These are phyloP conservation scores for Ambrosiella xylebori DNA, from an alignment of 2,329 filamentous ascomycete genomes.

Conservation along the genomic window DNA sequence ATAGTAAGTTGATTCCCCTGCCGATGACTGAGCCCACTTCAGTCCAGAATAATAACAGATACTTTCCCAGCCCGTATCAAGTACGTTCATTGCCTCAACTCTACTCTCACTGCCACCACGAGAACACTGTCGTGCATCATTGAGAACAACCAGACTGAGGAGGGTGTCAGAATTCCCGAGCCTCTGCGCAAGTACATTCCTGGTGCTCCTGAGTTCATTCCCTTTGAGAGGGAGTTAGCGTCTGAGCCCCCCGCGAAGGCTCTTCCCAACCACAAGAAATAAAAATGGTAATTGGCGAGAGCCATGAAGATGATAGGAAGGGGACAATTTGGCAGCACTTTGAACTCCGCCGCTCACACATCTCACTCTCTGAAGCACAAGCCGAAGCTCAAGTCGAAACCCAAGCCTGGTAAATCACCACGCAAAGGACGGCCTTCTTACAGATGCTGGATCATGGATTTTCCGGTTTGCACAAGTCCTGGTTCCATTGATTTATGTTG, in stretches of 20 bases:
- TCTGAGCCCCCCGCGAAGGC: constrained; percentile 37
- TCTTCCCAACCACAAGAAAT: constrained; percentile 18
- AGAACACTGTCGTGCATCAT: constrained; percentile 84
- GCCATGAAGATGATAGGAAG: background rate
- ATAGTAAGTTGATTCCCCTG: constrained; percentile 28
- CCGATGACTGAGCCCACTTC: background rate
- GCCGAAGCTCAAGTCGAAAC: too few species aligned
- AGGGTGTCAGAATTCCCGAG: constrained; percentile 68
- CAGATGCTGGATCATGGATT: too few species aligned
- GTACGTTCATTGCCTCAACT: constrained; percentile 87
- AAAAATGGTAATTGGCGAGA: background rate
- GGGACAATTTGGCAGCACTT: too few species aligned
- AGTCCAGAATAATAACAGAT: background rate
- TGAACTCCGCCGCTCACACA: too few species aligned
- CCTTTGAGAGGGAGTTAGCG: constrained; percentile 69
- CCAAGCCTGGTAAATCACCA: too few species aligned
- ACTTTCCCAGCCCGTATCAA: constrained; percentile 43
- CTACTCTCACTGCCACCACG: constrained; percentile 78
- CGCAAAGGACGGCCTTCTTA: too few species aligned
- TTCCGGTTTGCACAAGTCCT: too few species aligned
- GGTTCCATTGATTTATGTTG: too few species aligned
- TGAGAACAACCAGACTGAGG: constrained; percentile 90
- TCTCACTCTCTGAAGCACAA: too few species aligned
- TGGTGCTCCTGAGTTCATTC: constrained; percentile 74
- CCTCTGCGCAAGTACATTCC: constrained; percentile 79